A percentile compares a stretch with the other conserved stretches of the same genome.
Conservation (phyloP, 768 basidiomycete genomes). For the Lentinula guzmanii region DNA sequence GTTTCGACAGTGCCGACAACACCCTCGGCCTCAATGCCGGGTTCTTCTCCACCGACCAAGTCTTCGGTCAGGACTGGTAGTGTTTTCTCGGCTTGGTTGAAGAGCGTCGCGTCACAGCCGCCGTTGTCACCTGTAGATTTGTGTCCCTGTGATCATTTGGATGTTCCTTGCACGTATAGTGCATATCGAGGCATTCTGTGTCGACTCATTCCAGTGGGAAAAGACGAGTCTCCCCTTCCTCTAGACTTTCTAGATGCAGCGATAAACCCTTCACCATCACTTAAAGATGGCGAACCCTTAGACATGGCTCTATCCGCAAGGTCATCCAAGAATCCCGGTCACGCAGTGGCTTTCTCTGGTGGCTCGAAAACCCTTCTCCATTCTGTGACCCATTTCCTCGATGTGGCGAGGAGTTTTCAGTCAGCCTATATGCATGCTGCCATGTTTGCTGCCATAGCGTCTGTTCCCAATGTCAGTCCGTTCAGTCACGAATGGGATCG, state of each 20-base stretch:
- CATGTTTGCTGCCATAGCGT: constrained; percentile 35
- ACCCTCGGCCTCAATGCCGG: constrained; percentile 3
- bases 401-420: constrained; percentile 52
- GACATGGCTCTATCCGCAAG: neutral
- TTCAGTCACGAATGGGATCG: neutral
- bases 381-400: constrained; percentile 20
- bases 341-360: neutral
- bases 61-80: neutral
- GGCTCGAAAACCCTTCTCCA: neutral
- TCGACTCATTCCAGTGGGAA: neutral
- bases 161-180: neutral
- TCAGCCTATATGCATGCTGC: constrained; percentile 51
- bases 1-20: constrained; percentile 8
- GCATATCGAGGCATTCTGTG: neutral
- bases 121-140: neutral
- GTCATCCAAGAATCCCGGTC: neutral
- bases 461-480: constrained; percentile 14
- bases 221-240: neutral
- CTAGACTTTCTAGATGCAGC: neutral
- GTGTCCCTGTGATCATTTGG: neutral
- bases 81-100: neutral
- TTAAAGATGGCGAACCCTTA: neutral
- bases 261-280: neutral
- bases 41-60: neutral
- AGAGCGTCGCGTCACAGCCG: neutral